phyloP scores from a whole-genome alignment of 108 stramenopile species.

The Schizochytrium sp. region DNA sequence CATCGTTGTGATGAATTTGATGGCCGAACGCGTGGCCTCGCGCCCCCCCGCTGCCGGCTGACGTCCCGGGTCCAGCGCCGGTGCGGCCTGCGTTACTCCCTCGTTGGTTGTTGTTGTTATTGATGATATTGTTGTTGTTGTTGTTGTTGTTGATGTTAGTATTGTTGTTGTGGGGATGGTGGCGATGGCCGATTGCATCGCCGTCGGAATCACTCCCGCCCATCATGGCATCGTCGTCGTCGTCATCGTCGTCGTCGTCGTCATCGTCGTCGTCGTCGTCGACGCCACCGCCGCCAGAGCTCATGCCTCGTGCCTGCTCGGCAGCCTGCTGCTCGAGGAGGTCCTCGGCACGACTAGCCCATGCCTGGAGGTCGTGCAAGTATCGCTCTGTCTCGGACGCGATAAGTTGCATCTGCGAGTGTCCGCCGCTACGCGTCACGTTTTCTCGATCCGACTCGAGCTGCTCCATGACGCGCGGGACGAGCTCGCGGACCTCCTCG shows the following conservation, averaged over 20 bases:
- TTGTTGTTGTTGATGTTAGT: neutral
- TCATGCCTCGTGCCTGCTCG: neutral
- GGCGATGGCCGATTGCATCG: neutral
- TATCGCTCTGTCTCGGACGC: neutral
- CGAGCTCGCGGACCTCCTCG: neutral
- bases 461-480: slow-evolving; percentile 16
- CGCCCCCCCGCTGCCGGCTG: too few relatives aligned
- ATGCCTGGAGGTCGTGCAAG: neutral
- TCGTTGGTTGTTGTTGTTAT: neutral
- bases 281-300: neutral
- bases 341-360: neutral
- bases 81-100: too few relatives aligned
- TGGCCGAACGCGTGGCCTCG: too few relatives aligned
- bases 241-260: neutral
- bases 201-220: neutral
- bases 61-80: too few relatives aligned
- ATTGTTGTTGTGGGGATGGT: neutral
- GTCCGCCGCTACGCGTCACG: neutral
- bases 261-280: neutral
- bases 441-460: neutral
- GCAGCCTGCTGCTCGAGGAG: neutral
- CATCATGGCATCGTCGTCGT: neutral
- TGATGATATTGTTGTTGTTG: neutral
- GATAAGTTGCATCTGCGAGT: neutral
- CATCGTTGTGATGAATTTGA: too few relatives aligned